These are phyloP conservation scores for Dioscorea dumetorum DNA, from an alignment of 106 monocot species.

Conservation along the genomic window DNA sequence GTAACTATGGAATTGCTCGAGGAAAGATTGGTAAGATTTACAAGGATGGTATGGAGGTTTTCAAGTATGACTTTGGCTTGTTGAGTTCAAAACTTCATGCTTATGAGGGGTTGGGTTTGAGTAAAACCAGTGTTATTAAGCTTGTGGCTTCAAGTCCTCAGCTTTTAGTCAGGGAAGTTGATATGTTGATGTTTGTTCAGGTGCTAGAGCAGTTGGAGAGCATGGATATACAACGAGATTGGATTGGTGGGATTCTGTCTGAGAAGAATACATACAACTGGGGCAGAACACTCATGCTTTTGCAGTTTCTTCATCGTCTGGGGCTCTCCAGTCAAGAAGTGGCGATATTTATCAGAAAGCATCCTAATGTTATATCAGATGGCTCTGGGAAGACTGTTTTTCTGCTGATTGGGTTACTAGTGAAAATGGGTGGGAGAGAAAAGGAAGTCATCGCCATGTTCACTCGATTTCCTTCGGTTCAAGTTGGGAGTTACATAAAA, in stretches of 20 bases:
- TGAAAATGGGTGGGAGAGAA: slow-evolving; percentile 42
- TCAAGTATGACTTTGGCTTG: slow-evolving; percentile 22
- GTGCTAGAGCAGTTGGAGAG: slow-evolving; percentile 40
- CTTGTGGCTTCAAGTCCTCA: slow-evolving; percentile 36
- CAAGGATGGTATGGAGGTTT: slow-evolving; percentile 41
- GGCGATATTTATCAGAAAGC: slow-evolving; percentile 24
- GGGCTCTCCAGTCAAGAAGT: slow-evolving; percentile 28
- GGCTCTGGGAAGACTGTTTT: slow-evolving; percentile 33
- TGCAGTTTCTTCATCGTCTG: slow-evolving; percentile 31
- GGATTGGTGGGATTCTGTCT: slow-evolving; percentile 29
- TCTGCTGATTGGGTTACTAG: slow-evolving; percentile 23
- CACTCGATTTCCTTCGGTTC: slow-evolving; percentile 35
- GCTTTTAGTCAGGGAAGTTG: slow-evolving; percentile 36
- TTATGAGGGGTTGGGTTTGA: slow-evolving; percentile 56
- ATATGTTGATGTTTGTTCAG: slow-evolving; percentile 21
- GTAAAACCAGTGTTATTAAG: slow-evolving; percentile 44
- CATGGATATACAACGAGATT: slow-evolving; percentile 38
- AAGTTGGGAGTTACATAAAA: slow-evolving; percentile 20
- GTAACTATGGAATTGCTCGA: slow-evolving; percentile 65
- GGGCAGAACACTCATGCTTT: slow-evolving; percentile 35
- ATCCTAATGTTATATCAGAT: slow-evolving; percentile 42
- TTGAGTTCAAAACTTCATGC: slow-evolving; percentile 41
- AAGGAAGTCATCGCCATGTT: slow-evolving; percentile 26
- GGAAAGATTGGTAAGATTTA: slow-evolving; percentile 75
- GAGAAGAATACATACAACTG: slow-evolving; percentile 50